Evolutionary conservation across 225 moss, liverwort and hornwort species (phyloP).

Genomic region (Physcomitrellopsis africana): DNA sequence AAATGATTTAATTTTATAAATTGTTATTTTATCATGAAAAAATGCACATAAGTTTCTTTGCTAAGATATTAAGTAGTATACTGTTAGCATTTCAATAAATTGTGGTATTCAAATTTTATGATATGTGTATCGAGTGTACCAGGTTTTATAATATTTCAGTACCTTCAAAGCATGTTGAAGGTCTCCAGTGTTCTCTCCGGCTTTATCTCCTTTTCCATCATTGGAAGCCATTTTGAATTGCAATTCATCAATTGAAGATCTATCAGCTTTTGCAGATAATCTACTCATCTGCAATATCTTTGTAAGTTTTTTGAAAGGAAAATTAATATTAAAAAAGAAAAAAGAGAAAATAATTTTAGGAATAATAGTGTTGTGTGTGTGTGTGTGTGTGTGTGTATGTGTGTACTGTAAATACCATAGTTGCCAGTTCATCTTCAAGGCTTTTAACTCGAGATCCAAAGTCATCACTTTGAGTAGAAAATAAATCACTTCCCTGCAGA

Average conservation of each 20-base stretch:
- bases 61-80: too few species aligned
- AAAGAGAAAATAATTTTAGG: too few species aligned
- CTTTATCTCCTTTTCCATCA: background rate
- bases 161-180: slow-evolving; percentile 30
- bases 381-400: background rate
- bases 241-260: slow-evolving; percentile 42
- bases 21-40: too few species aligned
- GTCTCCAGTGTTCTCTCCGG: background rate
- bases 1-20: too few species aligned
- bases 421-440: slow-evolving; percentile 29
- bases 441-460: slow-evolving; percentile 11
- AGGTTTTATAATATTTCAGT: background rate
- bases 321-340: too few species aligned
- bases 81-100: too few species aligned
- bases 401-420: slow-evolving; percentile 19
- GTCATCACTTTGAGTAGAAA: background rate
- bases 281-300: slow-evolving; percentile 21
- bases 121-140: too few species aligned
- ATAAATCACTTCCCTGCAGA: background rate
- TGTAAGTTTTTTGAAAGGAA: too few species aligned
- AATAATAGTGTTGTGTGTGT: too few species aligned
- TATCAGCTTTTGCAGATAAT: slow-evolving; percentile 42
- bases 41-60: too few species aligned
- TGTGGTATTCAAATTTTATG: too few species aligned
- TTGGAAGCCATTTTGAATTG: slow-evolving; percentile 33